A percentile compares a stretch with the other conserved stretches of the same genome.
phyloP scores from a whole-genome alignment of 2,329 filamentous ascomycete species.

The Pyricularia sp. region DNA sequence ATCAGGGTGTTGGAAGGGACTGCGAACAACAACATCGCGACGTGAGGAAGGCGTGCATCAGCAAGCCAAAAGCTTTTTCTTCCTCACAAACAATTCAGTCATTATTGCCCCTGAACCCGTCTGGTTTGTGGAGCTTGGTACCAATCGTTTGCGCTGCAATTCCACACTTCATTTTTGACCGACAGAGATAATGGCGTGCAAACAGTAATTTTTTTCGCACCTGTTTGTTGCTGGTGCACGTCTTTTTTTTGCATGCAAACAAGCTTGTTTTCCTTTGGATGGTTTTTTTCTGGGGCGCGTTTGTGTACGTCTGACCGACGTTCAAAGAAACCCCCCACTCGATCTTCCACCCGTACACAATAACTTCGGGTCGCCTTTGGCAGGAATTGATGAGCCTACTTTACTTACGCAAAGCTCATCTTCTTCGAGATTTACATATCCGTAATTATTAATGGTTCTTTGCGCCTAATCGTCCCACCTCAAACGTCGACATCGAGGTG shows the following conservation, averaged over 20 bases:
- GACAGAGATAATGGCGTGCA: background rate
- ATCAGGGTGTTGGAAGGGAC: constrained; percentile 18
- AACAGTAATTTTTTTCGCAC: background rate
- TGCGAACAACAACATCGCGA: constrained; percentile 31
- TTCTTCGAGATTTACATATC: background rate
- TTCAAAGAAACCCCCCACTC: background rate
- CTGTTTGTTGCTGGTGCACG: background rate
- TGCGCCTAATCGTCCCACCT: background rate
- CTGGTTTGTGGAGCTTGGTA: background rate
- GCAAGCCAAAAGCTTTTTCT: background rate
- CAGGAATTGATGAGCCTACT: background rate
- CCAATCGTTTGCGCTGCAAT: background rate
- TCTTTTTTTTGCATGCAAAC: background rate
- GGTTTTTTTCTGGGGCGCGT: background rate
- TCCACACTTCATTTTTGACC: background rate
- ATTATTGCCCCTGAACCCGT: background rate
- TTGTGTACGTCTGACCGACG: background rate
- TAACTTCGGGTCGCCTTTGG: background rate
- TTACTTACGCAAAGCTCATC: background rate
- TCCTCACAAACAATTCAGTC: background rate
- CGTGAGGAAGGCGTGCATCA: constrained; percentile 6
- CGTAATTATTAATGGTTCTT: background rate
- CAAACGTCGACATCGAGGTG: background rate
- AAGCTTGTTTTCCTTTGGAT: background rate
- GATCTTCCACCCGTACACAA: background rate